Percentiles rank a stretch among this genome's conserved stretches.
Evolutionary conservation across 352 stramenopile species (phyloP).

Genomic region (Phytopythium chamaehyphon): DNA sequence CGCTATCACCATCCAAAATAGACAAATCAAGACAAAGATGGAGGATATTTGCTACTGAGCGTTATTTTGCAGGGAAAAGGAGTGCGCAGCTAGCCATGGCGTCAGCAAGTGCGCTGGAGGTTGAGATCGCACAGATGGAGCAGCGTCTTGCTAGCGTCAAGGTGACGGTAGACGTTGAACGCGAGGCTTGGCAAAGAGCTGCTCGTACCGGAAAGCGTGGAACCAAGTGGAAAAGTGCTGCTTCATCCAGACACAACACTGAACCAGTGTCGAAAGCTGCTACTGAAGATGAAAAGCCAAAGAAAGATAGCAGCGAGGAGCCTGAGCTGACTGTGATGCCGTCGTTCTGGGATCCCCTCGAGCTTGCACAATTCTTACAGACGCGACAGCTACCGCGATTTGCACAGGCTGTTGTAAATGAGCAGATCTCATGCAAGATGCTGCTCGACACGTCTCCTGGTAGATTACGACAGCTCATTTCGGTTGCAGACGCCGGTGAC

Average conservation of each 20-base stretch:
- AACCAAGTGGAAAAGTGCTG: constrained; percentile 64
- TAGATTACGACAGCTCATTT: constrained; percentile 44
- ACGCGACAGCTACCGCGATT: constrained; percentile 37
- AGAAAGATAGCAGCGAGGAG: constrained; percentile 8
- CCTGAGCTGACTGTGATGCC: constrained; percentile 28
- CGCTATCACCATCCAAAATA: constrained; percentile 19
- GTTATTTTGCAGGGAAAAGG: background rate
- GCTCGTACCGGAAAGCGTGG: constrained; percentile 42
- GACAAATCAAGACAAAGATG: constrained; percentile 1
- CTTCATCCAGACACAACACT: constrained; percentile 3
- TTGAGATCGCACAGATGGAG: constrained; percentile 60
- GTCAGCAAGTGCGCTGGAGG: constrained; percentile 37
- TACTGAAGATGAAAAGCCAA: constrained; percentile 3
- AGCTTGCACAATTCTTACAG: constrained; percentile 58
- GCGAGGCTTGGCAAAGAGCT: constrained; percentile 46
- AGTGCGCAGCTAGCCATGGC: constrained; percentile 25
- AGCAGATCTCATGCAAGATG: constrained; percentile 61
- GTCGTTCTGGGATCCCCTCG: constrained; percentile 49
- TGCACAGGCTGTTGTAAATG: constrained; percentile 43
- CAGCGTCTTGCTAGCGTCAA: constrained; percentile 49
- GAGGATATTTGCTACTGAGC: background rate
- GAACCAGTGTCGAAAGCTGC: background rate
- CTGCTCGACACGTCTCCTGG: constrained; percentile 40
- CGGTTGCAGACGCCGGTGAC: constrained; percentile 13
- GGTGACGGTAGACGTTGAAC: constrained; percentile 45